Evolutionary conservation across 306 rosid species (phyloP).

Genomic region (Cucumis hystrix): DNA sequence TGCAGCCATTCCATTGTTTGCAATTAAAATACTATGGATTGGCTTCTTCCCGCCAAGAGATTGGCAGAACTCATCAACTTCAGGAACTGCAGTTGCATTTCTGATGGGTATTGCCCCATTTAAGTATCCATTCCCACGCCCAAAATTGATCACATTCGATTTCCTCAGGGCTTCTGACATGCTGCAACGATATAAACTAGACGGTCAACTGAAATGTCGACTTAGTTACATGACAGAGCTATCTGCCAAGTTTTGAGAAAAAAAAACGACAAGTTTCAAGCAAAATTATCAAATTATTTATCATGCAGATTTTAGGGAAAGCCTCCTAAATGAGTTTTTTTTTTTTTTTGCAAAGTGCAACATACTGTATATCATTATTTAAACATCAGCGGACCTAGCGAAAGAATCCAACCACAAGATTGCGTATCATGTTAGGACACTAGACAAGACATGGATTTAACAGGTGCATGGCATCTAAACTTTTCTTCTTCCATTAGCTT

Average conservation of each 20-base stretch:
- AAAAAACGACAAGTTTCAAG: neutral
- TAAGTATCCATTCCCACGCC: constrained; percentile 40
- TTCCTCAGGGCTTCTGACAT: constrained; percentile 41
- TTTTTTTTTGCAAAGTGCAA: neutral
- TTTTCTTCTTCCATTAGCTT: constrained; percentile 5
- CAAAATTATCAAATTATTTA: neutral
- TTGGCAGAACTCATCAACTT: constrained; percentile 58
- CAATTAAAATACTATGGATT: constrained; percentile 85
- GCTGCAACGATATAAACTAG: constrained; percentile 23
- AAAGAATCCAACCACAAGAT: constrained; percentile 2
- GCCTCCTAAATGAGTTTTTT: neutral
- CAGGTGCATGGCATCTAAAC: constrained; percentile 13
- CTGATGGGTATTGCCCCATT: constrained; percentile 46
- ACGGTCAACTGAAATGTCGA: neutral
- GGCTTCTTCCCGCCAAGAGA: constrained; percentile 91
- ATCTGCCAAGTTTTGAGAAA: neutral
- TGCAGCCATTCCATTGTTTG: constrained; percentile 99
- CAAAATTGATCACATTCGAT: constrained; percentile 27
- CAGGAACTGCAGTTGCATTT: constrained; percentile 55
- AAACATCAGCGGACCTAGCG: neutral
- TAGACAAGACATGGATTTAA: constrained; percentile 12
- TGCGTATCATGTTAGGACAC: constrained; percentile 19
- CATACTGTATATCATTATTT: neutral
- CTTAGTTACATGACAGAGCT: neutral
- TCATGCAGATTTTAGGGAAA: neutral